Conservation (phyloP, 129 eudicot genomes). For the Escallonia rubra region DNA sequence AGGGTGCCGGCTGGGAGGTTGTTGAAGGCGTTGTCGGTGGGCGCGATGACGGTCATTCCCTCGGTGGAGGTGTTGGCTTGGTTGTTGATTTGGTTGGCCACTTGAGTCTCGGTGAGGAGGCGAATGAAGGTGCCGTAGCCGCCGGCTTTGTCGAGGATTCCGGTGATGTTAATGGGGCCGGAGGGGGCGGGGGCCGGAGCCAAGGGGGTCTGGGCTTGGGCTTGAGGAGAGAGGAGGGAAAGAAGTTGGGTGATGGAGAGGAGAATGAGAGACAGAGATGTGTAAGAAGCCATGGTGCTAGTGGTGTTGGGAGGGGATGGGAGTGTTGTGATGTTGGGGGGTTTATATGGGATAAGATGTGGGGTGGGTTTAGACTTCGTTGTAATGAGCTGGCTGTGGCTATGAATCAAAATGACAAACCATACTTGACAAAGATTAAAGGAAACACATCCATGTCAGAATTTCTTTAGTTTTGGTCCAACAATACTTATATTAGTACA, state of each 20-base stretch:
- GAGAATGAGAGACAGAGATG: conserved; percentile 15
- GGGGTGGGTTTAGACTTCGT: conserved; percentile 16
- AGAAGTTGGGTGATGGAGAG: conserved; percentile 23
- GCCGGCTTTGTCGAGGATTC: conserved; percentile 49
- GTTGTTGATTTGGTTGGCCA: conserved; percentile 47
- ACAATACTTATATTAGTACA: no score
- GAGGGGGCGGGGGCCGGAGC: conserved; percentile 62
- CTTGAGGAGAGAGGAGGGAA: conserved; percentile 12
- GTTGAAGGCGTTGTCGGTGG: conserved; percentile 76
- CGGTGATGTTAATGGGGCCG: conserved; percentile 63
- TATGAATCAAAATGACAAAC: no score
- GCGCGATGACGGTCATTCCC: conserved; percentile 87
- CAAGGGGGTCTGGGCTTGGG: conserved; percentile 30
- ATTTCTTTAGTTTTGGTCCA: no score
- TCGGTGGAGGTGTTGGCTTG: conserved; percentile 68
- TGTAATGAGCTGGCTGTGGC: conserved; percentile 46
- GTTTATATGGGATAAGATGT: conserved; percentile 24
- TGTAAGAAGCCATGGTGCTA: conserved; percentile 25
- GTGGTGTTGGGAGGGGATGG: conserved; percentile 11
- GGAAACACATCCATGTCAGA: no score
- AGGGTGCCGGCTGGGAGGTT: conserved; percentile 69
- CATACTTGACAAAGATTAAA: no score
- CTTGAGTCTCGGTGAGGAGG: conserved; percentile 46
- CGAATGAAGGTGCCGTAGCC: conserved; percentile 50
- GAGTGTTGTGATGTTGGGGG: conserved; percentile 4